Base-by-base conservation (phyloP, 805 yeast species). In the Torulaspora franciscae region DNA sequence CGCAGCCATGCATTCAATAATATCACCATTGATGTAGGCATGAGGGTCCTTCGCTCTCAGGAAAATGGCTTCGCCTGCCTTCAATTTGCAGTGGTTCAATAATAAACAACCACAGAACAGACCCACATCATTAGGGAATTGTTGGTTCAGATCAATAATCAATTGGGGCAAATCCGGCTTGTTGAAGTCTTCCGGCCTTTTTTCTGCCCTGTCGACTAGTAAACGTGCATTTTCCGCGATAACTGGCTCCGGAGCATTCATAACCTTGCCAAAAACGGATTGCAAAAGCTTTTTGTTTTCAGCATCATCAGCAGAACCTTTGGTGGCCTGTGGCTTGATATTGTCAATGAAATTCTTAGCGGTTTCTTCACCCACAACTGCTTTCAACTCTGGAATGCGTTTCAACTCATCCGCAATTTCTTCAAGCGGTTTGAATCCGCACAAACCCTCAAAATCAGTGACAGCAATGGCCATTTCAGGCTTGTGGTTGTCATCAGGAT, bases 391-490 rank as follows among this genome's bases (percentile, higher is more conserved):
- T 3, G 95, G 91, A 40, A 93, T 77, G 10, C 77, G 76, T 47
- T 73, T 61, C 58, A 93, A 74, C 50, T 86, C 80, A 36, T 71
- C 71, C 38, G 82, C 82, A 55, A 93, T 76, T 68, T 89, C 84
- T 28, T 72, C 75, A 59, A 90, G 76, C 15, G 99, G 99, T 64
- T 93, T 83, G 73, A 93, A 93, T 0, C 99, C 99, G 69, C 99
- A 93, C 70, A 93, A 91, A 0, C 97, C 98, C 72, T 93, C 98
- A 59, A 93, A 93, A 49, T 80, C 86, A 17, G 98, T 90, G 43
- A 93, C 81, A 7, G 99, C 99, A 61, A 93, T 80, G 40, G 99
- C 98, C 99, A 93, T 93, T 68, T 93, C 99, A n/a, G 99, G 99
- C 73, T 93, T 93, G 70, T 93, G 99, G 72, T 93, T 93, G 65